These are phyloP conservation scores for Phytophthora fragariaefolia DNA, from an alignment of 352 stramenopile genomes.

Conservation along the genomic window DNA sequence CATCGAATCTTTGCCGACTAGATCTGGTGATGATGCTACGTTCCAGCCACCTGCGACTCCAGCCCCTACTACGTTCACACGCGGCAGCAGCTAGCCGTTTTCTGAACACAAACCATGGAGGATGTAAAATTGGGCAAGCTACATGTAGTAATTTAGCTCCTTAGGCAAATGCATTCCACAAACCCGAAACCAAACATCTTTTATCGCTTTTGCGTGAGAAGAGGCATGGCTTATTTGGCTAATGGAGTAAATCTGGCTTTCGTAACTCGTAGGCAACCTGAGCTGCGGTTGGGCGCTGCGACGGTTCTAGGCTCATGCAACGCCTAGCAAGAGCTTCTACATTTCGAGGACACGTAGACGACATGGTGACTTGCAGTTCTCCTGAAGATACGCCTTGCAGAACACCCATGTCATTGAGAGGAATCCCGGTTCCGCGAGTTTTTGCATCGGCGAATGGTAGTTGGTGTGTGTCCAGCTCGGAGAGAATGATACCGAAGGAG, in stretches of 20 bases:
- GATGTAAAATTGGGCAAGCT: constrained; percentile 8
- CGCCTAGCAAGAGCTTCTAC: constrained; percentile 53
- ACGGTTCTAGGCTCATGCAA: constrained; percentile 62
- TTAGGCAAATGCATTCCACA: neutral
- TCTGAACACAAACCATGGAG: neutral
- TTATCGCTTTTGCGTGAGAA: no score
- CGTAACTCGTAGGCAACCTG: constrained; percentile 72
- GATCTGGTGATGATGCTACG: neutral
- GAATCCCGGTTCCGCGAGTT: constrained; percentile 32
- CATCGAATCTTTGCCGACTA: neutral
- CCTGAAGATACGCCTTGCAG: constrained; percentile 61
- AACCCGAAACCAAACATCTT: no score
- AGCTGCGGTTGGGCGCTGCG: constrained; percentile 55
- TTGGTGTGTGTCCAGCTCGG: constrained; percentile 72
- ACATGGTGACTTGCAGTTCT: constrained; percentile 47
- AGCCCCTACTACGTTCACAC: neutral
- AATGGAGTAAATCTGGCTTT: constrained; percentile 54
- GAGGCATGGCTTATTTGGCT: neutral
- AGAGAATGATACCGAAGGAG: constrained; percentile 73
- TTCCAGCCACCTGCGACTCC: constrained; percentile 1
- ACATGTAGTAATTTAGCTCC: no score
- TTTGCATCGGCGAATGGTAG: constrained; percentile 64
- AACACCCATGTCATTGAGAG: constrained; percentile 66
- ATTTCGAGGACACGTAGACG: constrained; percentile 49
- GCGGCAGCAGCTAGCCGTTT: neutral